Percentiles rank a stretch among this genome's conserved stretches.
Conservation (phyloP, 192 early-diverging fungal genomes). For the Entomortierella chlamydospora region DNA sequence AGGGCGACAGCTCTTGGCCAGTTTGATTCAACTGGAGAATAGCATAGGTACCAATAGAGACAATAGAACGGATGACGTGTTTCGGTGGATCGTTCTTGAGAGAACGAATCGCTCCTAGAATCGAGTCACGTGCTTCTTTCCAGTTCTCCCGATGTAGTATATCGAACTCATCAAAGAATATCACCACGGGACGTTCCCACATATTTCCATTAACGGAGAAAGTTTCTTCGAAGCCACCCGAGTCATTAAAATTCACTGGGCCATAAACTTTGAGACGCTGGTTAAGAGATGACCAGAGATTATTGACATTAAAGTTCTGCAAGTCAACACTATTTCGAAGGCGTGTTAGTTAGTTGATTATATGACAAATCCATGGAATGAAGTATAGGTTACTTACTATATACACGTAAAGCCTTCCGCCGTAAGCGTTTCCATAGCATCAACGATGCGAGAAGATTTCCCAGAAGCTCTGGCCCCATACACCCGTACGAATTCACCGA, state of each 20-base stretch:
- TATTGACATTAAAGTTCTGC: slow-evolving; percentile 2
- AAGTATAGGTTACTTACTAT: slow-evolving; percentile 33
- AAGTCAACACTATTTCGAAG: slow-evolving; percentile 9
- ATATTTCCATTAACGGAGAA: not conserved
- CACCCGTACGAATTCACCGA: slow-evolving; percentile 22
- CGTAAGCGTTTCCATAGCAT: slow-evolving; percentile 23
- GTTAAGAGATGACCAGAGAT: slow-evolving; percentile 16
- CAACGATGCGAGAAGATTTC: slow-evolving; percentile 38
- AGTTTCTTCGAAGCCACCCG: not conserved
- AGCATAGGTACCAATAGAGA: slow-evolving; percentile 26
- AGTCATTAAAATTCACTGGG: not conserved
- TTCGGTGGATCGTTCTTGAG: slow-evolving; percentile 10
- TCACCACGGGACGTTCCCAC: slow-evolving; percentile 5
- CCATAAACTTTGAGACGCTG: not conserved
- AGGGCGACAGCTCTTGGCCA: slow-evolving; percentile 20
- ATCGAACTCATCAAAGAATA: slow-evolving; percentile 35
- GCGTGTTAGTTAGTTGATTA: not conserved
- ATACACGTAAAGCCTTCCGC: slow-evolving; percentile 27
- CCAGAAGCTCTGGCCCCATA: slow-evolving; percentile 49
- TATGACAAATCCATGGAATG: not conserved
- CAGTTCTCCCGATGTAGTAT: slow-evolving; percentile 15
- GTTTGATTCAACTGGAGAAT: slow-evolving; percentile 33
- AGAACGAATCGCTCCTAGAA: slow-evolving; percentile 1
- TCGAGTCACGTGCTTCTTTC: slow-evolving; percentile 1
- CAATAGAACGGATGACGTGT: slow-evolving; percentile 21